Percentiles rank a stretch among this genome's conserved stretches.
Conservation (phyloP, 192 early-diverging fungal species). For the Umbelopsis sp. region DNA sequence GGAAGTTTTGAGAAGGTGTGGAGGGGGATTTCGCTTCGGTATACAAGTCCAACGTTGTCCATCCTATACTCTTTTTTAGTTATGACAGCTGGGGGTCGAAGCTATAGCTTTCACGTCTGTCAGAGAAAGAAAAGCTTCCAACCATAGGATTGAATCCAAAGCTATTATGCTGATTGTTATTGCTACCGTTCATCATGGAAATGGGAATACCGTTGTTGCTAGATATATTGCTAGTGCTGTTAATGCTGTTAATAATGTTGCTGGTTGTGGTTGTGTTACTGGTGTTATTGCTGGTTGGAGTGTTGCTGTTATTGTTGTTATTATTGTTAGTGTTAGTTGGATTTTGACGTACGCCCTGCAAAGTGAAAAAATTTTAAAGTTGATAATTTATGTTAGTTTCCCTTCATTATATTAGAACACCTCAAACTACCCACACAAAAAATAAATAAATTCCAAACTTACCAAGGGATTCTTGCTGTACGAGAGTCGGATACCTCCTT, state of each 20-base stretch:
- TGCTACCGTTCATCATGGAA: slow-evolving; percentile 10
- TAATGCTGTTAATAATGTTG: slow-evolving; percentile 8
- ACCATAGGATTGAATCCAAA: slow-evolving; percentile 18
- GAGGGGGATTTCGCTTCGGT: neutral
- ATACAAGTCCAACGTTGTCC: neutral
- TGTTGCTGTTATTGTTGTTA: slow-evolving; percentile 18
- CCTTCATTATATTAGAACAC: no score
- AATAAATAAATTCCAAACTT: neutral
- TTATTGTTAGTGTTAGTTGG: slow-evolving; percentile 2
- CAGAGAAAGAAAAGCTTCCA: slow-evolving; percentile 19
- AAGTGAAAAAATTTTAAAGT: neutral
- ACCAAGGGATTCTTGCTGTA: slow-evolving; percentile 95
- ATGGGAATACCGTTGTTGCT: slow-evolving; percentile 19
- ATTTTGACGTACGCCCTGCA: slow-evolving; percentile 15
- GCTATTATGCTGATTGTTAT: slow-evolving; percentile 16
- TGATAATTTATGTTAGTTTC: neutral
- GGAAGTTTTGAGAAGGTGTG: no score
- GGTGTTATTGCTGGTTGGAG: neutral
- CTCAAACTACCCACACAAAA: no score
- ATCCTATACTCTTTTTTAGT: neutral
- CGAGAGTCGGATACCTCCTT: slow-evolving; percentile 91
- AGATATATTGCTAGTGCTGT: slow-evolving; percentile 18
- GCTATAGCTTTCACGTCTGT: slow-evolving; percentile 23
- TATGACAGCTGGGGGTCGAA: slow-evolving; percentile 27
- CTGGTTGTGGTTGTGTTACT: neutral